These are phyloP conservation scores for Sphaerulina musiva DNA, from an alignment of 2,329 filamentous ascomycete genomes.

Conservation along the genomic window DNA sequence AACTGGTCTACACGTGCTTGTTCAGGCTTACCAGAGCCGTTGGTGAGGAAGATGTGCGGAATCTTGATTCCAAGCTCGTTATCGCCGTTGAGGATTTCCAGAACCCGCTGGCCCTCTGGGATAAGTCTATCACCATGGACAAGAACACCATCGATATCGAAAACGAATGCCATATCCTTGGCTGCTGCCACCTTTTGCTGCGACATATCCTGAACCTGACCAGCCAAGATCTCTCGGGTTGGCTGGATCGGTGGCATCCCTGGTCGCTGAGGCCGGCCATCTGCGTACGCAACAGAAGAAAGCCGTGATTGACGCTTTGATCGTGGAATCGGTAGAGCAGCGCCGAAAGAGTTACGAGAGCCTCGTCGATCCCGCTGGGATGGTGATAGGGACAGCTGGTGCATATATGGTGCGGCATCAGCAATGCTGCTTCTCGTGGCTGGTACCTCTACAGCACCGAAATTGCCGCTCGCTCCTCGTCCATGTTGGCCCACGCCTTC, in stretches of 20 bases:
- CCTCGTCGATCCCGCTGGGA: conserved; percentile 61
- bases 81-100: conserved; percentile 67
- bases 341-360: conserved; percentile 70
- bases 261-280: conserved; percentile 45
- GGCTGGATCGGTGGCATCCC: conserved; percentile 55
- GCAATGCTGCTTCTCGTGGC: conserved; percentile 62
- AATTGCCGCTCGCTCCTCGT: conserved; percentile 28
- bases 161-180: conserved; percentile 77
- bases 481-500: conserved; percentile 19
- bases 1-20: conserved; percentile 59
- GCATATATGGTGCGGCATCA: conserved; percentile 64
- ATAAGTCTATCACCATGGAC: conserved; percentile 67
- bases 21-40: conserved; percentile 67
- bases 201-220: conserved; percentile 63
- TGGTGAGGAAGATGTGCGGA: conserved; percentile 66
- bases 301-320: conserved; percentile 63
- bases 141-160: conserved; percentile 70
- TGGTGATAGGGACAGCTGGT: conserved; percentile 61
- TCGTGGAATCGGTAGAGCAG: conserved; percentile 64
- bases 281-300: conserved; percentile 52
- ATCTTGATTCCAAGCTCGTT: conserved; percentile 75
- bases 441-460: conserved; percentile 58
- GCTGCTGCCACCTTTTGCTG: conserved; percentile 60
- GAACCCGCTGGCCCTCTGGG: conserved; percentile 57
- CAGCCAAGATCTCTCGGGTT: conserved; percentile 61